Evolutionary conservation across 306 rosid genomes (phyloP).

Genomic region (Styphnolobium japonicum): DNA sequence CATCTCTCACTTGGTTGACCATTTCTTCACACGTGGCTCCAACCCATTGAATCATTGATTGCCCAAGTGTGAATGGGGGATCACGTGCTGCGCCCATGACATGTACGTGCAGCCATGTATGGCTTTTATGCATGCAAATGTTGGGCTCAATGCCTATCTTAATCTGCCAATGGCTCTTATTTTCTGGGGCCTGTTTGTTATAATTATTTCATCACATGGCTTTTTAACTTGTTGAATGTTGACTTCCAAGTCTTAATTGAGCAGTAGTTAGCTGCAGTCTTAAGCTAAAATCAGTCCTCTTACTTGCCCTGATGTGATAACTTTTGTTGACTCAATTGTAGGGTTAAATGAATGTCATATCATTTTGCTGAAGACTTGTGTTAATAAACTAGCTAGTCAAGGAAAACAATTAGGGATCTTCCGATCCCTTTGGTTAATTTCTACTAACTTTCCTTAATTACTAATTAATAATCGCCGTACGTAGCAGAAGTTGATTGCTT

Average conservation of each 20-base stretch:
- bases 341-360: background rate
- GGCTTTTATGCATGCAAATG: background rate
- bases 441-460: background rate
- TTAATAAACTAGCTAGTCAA: background rate
- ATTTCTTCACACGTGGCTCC: background rate
- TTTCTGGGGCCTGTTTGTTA: background rate
- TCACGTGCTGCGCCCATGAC: background rate
- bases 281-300: background rate
- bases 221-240: background rate
- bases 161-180: background rate
- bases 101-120: conserved; percentile 6
- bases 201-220: background rate
- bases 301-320: background rate
- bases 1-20: background rate
- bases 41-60: background rate
- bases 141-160: background rate
- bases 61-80: background rate
- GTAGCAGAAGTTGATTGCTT: background rate
- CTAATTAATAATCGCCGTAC: background rate
- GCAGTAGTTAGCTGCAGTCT: background rate
- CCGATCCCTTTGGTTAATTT: background rate
- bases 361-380: background rate
- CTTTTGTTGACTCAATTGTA: background rate
- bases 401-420: background rate
- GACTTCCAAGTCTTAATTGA: background rate